A percentile compares a stretch with the other conserved stretches of the same genome.
phyloP scores from a whole-genome alignment of 2,329 filamentous ascomycete genomes.

The Pseudodiploospora longispora region DNA sequence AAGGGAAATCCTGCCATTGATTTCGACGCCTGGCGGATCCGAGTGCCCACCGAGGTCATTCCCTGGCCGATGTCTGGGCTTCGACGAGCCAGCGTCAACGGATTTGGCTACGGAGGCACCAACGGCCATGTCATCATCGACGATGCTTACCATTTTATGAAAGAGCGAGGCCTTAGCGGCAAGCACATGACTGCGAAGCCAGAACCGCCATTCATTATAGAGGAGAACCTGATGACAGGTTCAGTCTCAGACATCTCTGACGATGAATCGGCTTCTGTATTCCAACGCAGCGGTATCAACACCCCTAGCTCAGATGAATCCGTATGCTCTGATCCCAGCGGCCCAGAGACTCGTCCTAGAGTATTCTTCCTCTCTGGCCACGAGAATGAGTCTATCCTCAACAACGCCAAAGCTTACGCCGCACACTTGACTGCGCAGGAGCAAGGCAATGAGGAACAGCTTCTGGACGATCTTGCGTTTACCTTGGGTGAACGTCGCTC shows the following conservation, averaged over 20 bases:
- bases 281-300: too few relatives aligned
- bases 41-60: neutral
- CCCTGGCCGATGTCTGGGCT: neutral
- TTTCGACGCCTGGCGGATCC: neutral
- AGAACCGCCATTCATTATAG: too few relatives aligned
- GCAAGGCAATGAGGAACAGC: neutral
- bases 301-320: too few relatives aligned
- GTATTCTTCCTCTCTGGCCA: too few relatives aligned
- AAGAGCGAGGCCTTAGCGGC: neutral
- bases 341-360: too few relatives aligned
- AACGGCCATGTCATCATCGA: neutral
- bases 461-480: neutral
- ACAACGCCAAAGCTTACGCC: too few relatives aligned
- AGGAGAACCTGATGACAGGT: too few relatives aligned
- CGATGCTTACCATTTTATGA: neutral
- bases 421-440: too few relatives aligned
- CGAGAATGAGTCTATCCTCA: too few relatives aligned
- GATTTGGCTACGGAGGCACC: slow-evolving; percentile 1
- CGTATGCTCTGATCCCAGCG: too few relatives aligned
- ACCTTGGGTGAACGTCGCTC: neutral
- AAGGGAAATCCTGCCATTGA: slow-evolving; percentile 6
- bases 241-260: too few relatives aligned
- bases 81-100: neutral
- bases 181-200: neutral
- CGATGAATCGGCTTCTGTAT: too few relatives aligned